These are phyloP conservation scores for Chalara sp. DNA, from an alignment of 2,329 filamentous ascomycete genomes.

Conservation along the genomic window DNA sequence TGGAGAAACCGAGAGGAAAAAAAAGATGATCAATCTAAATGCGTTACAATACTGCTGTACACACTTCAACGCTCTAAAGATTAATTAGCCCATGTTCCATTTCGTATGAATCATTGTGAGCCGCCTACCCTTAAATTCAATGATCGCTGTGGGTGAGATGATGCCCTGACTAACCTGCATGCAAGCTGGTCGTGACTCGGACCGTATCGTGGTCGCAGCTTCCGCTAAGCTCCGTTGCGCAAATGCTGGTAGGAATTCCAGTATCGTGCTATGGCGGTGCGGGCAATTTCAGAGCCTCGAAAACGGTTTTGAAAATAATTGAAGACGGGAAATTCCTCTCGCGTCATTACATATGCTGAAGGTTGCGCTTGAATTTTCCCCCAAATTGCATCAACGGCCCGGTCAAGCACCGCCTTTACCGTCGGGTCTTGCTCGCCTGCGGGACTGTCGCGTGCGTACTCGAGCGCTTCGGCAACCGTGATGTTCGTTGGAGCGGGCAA, in stretches of 20 bases:
- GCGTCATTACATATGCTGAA: conserved; percentile 63
- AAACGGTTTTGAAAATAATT: conserved; percentile 74
- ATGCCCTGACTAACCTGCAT: too few relatives aligned
- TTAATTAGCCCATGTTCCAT: too few relatives aligned
- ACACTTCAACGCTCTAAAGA: too few relatives aligned
- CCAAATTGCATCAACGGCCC: conserved; percentile 60
- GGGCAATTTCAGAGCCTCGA: conserved; percentile 1
- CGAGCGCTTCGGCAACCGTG: conserved; percentile 59
- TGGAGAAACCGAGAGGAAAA: too few relatives aligned
- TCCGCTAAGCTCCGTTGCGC: too few relatives aligned
- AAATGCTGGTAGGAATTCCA: neutral
- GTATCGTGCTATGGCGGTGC: neutral
- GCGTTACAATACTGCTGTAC: too few relatives aligned
- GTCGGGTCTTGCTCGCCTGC: conserved; percentile 56
- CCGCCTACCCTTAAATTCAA: too few relatives aligned
- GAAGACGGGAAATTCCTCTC: conserved; percentile 78
- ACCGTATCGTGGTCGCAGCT: too few relatives aligned
- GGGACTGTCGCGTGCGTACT: conserved; percentile 68
- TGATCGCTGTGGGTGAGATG: too few relatives aligned
- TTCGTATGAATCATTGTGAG: too few relatives aligned
- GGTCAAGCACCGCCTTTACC: conserved; percentile 59
- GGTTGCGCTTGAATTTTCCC: conserved; percentile 56
- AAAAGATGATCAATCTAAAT: too few relatives aligned
- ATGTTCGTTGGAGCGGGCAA: conserved; percentile 5
- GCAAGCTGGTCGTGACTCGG: too few relatives aligned